Evolutionary conservation across 805 yeast genomes (phyloP).

Genomic region (Wickerhamia fluorescens): DNA sequence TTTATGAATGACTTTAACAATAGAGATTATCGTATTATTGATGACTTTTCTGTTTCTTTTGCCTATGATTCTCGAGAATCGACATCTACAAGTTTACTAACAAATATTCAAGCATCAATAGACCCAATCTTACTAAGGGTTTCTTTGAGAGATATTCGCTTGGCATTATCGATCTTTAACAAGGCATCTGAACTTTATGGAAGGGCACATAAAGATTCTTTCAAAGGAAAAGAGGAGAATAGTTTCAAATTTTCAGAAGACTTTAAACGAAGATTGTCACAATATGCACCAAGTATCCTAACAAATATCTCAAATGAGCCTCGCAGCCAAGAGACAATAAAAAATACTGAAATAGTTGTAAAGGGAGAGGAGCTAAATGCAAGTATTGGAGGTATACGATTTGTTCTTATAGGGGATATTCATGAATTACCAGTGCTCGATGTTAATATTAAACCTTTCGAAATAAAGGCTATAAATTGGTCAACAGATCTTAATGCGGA

Average conservation of each 20-base stretch:
- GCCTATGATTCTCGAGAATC: slow-evolving; percentile 69
- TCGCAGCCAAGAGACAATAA: slow-evolving; percentile 7
- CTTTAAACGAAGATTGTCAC: slow-evolving; percentile 51
- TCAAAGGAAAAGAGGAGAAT: slow-evolving; percentile 9
- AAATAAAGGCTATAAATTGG: slow-evolving; percentile 71
- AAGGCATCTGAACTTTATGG: slow-evolving; percentile 55
- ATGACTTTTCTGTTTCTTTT: slow-evolving; percentile 78
- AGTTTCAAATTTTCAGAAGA: slow-evolving; percentile 50
- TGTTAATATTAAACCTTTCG: slow-evolving; percentile 64
- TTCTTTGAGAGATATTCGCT: slow-evolving; percentile 77
- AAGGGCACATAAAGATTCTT: slow-evolving; percentile 13
- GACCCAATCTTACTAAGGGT: slow-evolving; percentile 79
- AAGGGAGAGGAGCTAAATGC: slow-evolving; percentile 64
- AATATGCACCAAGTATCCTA: slow-evolving; percentile 62
- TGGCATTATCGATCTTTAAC: slow-evolving; percentile 69
- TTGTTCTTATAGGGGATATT: slow-evolving; percentile 83
- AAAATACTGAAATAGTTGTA: slow-evolving; percentile 37
- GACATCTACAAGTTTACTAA: slow-evolving; percentile 47
- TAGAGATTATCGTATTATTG: slow-evolving; percentile 64
- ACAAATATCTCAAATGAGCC: slow-evolving; percentile 40
- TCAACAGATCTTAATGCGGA: slow-evolving; percentile 73
- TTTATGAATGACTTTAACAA: slow-evolving; percentile 63
- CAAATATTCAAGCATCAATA: slow-evolving; percentile 60
- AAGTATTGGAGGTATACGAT: slow-evolving; percentile 65
- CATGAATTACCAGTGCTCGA: slow-evolving; percentile 87